Base-by-base conservation (phyloP, 495 filamentous ascomycete species). In the Tuber borchii region DNA sequence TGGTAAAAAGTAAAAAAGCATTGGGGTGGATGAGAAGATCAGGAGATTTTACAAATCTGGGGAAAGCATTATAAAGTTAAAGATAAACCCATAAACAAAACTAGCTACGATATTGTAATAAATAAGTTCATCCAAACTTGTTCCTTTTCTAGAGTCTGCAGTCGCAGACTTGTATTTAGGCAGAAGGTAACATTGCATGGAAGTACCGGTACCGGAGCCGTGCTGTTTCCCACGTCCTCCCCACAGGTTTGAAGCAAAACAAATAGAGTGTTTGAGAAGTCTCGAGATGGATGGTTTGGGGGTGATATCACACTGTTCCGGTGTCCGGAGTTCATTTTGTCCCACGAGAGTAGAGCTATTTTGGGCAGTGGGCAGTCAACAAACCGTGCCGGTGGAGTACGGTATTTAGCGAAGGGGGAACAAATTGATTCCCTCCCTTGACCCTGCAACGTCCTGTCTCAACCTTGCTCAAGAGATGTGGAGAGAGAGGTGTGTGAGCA, bases 351-450 rank as follows among this genome's bases (percentile, higher is more conserved):
- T 10, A 31, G 56, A 37, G 78, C 77, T 74, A 79, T 79, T 75
- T 75, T 68, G 72, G 77, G 72, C 9, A 34, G 56, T 14, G 34
- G 34, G 34, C 34, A 37, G 34, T 37, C 34, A 37, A 37, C 34
- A 37, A 1, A 37, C 34, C 34, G 56, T 61, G n/a, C 22, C 51
- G n/a, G 10, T 12, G 14, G 51, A 61, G 51, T n/a, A n/a, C n/a
- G n/a, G n/a, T 61, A 72, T 79, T 79, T 75, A 79, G 78, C 78
- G 77, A 79, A 72, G 44, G 56, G 56, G 26, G 56, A 65, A 65
- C 14, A 16, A 7, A 19, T 65, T 34, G 56, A 1, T 65, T 65
- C 51, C 22, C 22, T 51, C 48, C 48, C 48, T n/a, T 56, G n/a
- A 65, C 26, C 56, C 26, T 65, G 26, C 56, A n/a, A 2, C 26